Evolutionary conservation across 2,329 filamentous ascomycete species (phyloP), one percentile per base, ranked within the genome.

Genomic region (Tolypocladium paradoxum): DNA sequence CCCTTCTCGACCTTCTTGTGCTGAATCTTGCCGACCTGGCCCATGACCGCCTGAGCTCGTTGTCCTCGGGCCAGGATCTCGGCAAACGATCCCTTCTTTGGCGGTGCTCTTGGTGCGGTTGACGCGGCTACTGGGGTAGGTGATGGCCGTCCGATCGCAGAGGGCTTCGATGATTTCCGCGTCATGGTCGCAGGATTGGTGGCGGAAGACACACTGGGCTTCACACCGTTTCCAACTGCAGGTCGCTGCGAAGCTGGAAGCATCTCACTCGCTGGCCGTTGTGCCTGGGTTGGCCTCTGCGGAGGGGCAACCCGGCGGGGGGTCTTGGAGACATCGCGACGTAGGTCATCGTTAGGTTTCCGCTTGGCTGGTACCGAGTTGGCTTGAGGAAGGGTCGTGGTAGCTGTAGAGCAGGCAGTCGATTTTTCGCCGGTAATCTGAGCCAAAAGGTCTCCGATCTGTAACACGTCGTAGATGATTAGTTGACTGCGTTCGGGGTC

Each of bases 51-150:
- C 61, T 87, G 81, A 14, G 81, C 84, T 56, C 81, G 81, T 62
- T 87, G 83, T 34, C 82, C 88, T 59, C 85, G 78, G 53, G 84
- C 84, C 70, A 91, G 76, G 55, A 90, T 85, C 62, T 90, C 86
- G 37, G 83, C 81, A 65, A 83, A 91, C 0, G 84, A 87, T 2
- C 85, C 84, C 63, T 86, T 88, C 68, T 89, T 89, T 1, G 82
- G 83, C 2, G 78, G 70, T 3, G 72, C 66, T 54, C 70, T 71
- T 5, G 72, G 63, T 1, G 66, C 61, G 20, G 67, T 73, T 64
- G 70, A 74, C 60, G 61, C 72, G 67, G 61, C 74, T 60, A 56
- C 57, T 4, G 62, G 57, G 33, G 57, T 58, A 5, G 63, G 55
- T 11, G 64, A 58, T 8, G 63, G 57, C 29, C 60, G 59, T 14